Evolutionary conservation across 441 rosid genomes (phyloP), one percentile per base, ranked within the genome.

Genomic region (Bruguiera hainesii): DNA sequence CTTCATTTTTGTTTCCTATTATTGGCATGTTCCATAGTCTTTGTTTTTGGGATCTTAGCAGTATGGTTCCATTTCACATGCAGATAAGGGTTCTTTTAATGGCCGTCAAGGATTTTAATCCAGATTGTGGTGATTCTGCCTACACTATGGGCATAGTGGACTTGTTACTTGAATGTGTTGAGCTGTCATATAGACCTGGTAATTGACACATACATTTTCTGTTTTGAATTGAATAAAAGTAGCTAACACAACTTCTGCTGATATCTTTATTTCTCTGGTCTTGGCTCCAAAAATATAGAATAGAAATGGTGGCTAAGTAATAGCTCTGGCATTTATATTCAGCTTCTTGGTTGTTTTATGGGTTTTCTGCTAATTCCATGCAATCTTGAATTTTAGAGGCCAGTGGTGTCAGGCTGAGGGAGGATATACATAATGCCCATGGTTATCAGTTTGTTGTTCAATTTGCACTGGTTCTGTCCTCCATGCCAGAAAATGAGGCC

Each of bases 361-460:
- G 26, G 26, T 56, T 61, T 46, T 46, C 68, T 65, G 62, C 82
- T 88, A 76, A 86, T 71, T 62, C 62, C 57, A 52, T 75, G 70
- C 67, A 73, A 69, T 70, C 79, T 80, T 79, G 81, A 76, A 66
- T 76, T 85, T 85, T 80, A 96, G 99, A 91, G 83, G 93, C 98
- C 69, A 89, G 92, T 67, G 96, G 96, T 73, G 78, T 90, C 75
- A 83, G 83, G 87, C 98, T 96, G 46, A 87, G 98, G 83, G 99
- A 96, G 79, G 99, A 93, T 79, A 91, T 96, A 79, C 99, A 83
- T 72, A 96, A 96, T 76, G 99, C 99, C 77, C 99, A 96, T 63
- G 98, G 99, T 69, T 93, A 96, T 85, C 99, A 93, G 77, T 96
- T 96, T 82, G 97, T 96, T 82, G 98, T 93, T 76, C 99, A 85